Evolutionary conservation across 1,284 basidiomycete species (phyloP).

Genomic region (Calocybe gambosa): DNA sequence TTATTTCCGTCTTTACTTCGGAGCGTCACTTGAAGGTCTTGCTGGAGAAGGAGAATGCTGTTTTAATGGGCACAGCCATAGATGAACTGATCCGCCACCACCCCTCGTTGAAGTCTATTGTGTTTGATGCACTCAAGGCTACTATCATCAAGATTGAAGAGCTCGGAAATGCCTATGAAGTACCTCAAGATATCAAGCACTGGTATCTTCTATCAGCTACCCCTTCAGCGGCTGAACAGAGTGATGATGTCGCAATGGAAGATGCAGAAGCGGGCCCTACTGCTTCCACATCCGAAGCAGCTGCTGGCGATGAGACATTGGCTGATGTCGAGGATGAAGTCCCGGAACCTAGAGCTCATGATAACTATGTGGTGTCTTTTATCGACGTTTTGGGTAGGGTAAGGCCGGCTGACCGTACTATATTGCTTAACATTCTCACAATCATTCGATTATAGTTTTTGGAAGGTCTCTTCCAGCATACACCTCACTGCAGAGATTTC

Average conservation of each 20-base stretch:
- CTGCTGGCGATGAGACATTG: constrained; percentile 18
- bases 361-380: constrained; percentile 70
- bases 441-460: constrained; percentile 57
- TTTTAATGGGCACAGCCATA: constrained; percentile 81
- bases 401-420: constrained; percentile 18
- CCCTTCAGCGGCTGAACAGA: constrained; percentile 19
- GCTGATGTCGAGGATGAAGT: constrained; percentile 25
- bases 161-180: constrained; percentile 63
- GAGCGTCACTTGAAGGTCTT: constrained; percentile 80
- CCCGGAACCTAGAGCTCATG: constrained; percentile 47
- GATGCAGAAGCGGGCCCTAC: constrained; percentile 28
- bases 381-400: constrained; percentile 75
- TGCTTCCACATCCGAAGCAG: constrained; percentile 9
- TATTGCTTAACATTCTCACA: constrained; percentile 1
- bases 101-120: constrained; percentile 75
- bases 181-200: constrained; percentile 52
- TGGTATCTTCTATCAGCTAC: constrained; percentile 56
- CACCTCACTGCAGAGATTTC: constrained; percentile 88
- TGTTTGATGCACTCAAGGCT: constrained; percentile 71
- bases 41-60: constrained; percentile 92
- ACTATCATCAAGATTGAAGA: constrained; percentile 71
- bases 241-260: constrained; percentile 49
- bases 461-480: constrained; percentile 91
- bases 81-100: constrained; percentile 98
- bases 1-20: constrained; percentile 85